phyloP scores from a whole-genome alignment of 306 rosid genomes.

The Comarum palustre region DNA sequence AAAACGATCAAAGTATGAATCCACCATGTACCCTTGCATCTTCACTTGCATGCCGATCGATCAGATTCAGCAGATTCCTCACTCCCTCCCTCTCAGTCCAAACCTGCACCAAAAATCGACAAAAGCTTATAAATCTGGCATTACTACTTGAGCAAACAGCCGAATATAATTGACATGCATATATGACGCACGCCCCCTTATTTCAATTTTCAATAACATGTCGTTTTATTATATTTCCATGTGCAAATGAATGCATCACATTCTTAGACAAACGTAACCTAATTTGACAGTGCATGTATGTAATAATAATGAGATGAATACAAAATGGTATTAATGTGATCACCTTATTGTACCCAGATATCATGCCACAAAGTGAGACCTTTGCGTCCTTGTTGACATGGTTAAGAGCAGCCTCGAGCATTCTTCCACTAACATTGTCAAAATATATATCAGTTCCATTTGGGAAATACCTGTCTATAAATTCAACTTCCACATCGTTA shows the following conservation, averaged over 20 bases:
- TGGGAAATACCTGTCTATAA: constrained; percentile 39
- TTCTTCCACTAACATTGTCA: constrained; percentile 65
- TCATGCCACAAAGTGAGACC: constrained; percentile 61
- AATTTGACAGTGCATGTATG: background rate
- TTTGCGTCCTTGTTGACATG: constrained; percentile 58
- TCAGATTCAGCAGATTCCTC: constrained; percentile 57
- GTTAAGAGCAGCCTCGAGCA: constrained; percentile 66
- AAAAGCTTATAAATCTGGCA: background rate
- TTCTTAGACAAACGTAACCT: background rate
- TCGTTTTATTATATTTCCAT: background rate
- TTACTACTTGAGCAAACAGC: background rate
- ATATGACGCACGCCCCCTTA: background rate
- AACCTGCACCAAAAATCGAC: constrained; percentile 30
- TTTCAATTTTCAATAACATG: background rate
- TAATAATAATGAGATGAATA: background rate
- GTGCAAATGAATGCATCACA: background rate
- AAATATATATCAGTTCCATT: constrained; percentile 58
- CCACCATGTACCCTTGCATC: constrained; percentile 54
- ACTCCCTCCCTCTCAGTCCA: constrained; percentile 64
- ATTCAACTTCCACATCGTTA: background rate
- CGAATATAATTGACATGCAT: background rate
- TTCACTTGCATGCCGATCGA: constrained; percentile 65
- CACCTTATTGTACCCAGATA: constrained; percentile 56
- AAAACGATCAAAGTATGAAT: constrained; percentile 45
- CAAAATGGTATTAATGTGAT: background rate